Percentiles rank a stretch among this genome's conserved stretches.
Evolutionary conservation across 169 alveolate genomes (phyloP).

Genomic region (Plasmodium relictum): DNA sequence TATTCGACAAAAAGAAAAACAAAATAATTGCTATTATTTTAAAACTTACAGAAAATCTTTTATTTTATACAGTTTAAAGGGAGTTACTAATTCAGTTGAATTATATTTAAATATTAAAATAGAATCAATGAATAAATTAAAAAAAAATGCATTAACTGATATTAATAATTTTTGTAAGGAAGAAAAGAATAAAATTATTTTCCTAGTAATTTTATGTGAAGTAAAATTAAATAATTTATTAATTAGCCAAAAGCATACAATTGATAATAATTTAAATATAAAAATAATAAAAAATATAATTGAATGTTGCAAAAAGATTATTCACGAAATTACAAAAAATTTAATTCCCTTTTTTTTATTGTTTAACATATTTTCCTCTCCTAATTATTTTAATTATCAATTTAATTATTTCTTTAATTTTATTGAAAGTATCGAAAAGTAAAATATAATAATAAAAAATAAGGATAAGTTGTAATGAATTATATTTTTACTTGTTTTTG

Average conservation of each 20-base stretch:
- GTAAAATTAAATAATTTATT: slow-evolving; percentile 54
- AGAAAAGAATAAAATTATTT: slow-evolving; percentile 38
- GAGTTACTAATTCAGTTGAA: slow-evolving; percentile 40
- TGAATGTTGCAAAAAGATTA: slow-evolving; percentile 24
- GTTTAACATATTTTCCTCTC: slow-evolving; percentile 68
- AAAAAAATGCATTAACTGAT: slow-evolving; percentile 26
- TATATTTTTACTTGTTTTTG: too few species aligned
- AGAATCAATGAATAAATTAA: slow-evolving; percentile 50
- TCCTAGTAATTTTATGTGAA: slow-evolving; percentile 54
- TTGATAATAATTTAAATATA: slow-evolving; percentile 2
- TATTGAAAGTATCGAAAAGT: slow-evolving; percentile 11
- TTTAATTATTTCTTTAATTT: slow-evolving; percentile 39
- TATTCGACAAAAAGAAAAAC: slow-evolving; percentile 25
- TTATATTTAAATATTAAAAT: slow-evolving; percentile 68
- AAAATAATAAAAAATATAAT: slow-evolving; percentile 28
- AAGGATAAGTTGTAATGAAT: not conserved
- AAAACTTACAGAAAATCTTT: slow-evolving; percentile 15
- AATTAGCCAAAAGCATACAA: slow-evolving; percentile 21
- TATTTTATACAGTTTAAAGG: slow-evolving; percentile 40
- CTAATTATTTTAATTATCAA: slow-evolving; percentile 69
- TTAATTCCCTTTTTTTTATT: slow-evolving; percentile 49
- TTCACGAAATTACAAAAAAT: slow-evolving; percentile 56
- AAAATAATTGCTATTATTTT: slow-evolving; percentile 37
- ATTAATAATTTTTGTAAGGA: slow-evolving; percentile 50
- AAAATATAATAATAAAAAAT: not conserved